phyloP scores from a whole-genome alignment of 805 yeast genomes.

The Jamesozyma rosinii region DNA sequence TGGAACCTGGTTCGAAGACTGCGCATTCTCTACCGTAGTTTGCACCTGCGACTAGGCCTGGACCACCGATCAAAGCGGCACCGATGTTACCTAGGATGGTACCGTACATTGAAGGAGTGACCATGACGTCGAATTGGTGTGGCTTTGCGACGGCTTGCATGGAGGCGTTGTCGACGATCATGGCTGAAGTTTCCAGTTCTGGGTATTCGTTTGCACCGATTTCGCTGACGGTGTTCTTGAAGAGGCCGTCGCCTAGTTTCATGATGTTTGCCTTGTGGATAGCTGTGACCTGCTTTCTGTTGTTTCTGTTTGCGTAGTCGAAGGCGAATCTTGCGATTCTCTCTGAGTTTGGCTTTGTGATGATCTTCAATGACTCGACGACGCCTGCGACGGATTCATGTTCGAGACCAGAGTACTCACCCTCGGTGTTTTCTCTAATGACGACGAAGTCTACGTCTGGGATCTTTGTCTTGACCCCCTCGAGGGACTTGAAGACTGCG shows the following conservation, averaged over 20 bases:
- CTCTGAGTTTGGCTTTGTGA: constrained; percentile 90
- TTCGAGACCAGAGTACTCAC: constrained; percentile 97
- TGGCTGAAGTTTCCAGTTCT: constrained; percentile 71
- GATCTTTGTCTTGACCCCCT: constrained; percentile 87
- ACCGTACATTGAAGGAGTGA: constrained; percentile 97
- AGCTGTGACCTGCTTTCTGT: constrained; percentile 88
- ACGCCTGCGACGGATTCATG: constrained; percentile 97
- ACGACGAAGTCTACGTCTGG: constrained; percentile 84
- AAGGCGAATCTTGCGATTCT: constrained; percentile 96
- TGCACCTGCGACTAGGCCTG: constrained; percentile 98
- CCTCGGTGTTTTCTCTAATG: constrained; percentile 98
- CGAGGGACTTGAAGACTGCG: constrained; percentile 86
- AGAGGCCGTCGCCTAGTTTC: constrained; percentile 97
- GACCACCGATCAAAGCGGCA: constrained; percentile 91
- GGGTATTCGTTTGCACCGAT: constrained; percentile 82
- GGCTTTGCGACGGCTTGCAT: constrained; percentile 99
- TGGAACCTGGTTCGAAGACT: constrained; percentile 98
- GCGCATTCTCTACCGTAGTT: constrained; percentile 97
- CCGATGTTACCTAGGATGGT: constrained; percentile 95
- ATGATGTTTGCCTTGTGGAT: constrained; percentile 98
- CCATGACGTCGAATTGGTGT: constrained; percentile 95
- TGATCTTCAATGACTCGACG: constrained; percentile 90
- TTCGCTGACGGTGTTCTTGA: constrained; percentile 86
- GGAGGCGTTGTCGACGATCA: constrained; percentile 97
- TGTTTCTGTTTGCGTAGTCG: constrained; percentile 86